Conservation (phyloP, 2,329 filamentous ascomycete genomes). For the Tolypocladium nubicola region DNA sequence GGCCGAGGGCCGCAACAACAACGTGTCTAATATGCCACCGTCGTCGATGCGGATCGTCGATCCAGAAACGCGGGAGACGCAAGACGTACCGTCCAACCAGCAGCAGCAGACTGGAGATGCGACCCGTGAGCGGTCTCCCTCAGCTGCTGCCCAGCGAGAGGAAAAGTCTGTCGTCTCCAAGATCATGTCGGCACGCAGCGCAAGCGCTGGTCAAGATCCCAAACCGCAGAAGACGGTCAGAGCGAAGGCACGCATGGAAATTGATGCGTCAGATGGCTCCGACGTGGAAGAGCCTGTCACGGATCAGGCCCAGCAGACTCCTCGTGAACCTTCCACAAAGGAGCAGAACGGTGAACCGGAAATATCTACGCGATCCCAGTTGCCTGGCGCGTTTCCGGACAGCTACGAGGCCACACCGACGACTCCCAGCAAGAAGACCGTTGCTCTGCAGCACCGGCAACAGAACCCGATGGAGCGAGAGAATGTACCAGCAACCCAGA, state of each 20-base stretch:
- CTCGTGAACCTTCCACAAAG: conserved; percentile 6
- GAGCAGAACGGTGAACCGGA: conserved; percentile 10
- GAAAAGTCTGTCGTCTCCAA: conserved; percentile 20
- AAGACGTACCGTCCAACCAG: conserved; percentile 22
- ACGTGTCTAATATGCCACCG: conserved; percentile 44
- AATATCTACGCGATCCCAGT: conserved; percentile 17
- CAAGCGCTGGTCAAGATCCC: conserved; percentile 29
- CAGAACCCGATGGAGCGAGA: conserved; percentile 11
- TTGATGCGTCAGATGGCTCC: conserved; percentile 61
- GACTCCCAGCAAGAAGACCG: conserved; percentile 20
- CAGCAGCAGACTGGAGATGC: conserved; percentile 13
- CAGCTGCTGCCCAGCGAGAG: conserved; percentile 23
- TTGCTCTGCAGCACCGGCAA: conserved; percentile 10
- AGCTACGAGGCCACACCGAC: conserved; percentile 24
- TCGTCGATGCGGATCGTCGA: conserved; percentile 50
- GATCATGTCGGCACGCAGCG: conserved; percentile 10
- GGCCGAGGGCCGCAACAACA: conserved; percentile 35
- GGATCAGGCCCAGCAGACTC: conserved; percentile 14
- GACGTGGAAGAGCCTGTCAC: conserved; percentile 30
- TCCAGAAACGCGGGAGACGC: conserved; percentile 33
- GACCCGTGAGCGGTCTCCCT: conserved; percentile 20
- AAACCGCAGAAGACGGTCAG: conserved; percentile 38
- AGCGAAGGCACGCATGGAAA: conserved; percentile 51
- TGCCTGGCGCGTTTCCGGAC: conserved; percentile 31
- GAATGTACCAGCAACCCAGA: neutral